Base-by-base conservation (phyloP, 2,329 filamentous ascomycete species). In the Aspergillus sp. region DNA sequence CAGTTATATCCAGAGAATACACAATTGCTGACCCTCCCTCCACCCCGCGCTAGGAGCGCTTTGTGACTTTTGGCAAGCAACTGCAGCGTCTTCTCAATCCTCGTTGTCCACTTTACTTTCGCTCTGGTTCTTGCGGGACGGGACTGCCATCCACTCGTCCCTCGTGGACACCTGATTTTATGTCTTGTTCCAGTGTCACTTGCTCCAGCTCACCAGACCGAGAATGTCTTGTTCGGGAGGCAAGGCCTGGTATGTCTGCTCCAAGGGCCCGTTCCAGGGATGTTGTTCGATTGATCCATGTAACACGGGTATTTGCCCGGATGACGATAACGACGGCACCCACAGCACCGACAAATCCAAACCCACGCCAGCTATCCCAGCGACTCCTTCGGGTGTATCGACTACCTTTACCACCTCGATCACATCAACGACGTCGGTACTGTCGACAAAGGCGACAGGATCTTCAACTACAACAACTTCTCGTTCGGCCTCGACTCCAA, bases 241-340 rank as follows among this genome's bases (percentile, higher is more conserved):
- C 26, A 62, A 64, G 39, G 60, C 51, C 51, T 74, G 62, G 62
- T 75, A 74, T 66, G 60, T 67, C 36, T 73, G 73, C 53, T 55
- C 56, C 3, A 57, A 39, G 46, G 68, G 67, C 0, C 31, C 53
- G 31, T 75, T 67, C 54, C 58, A 45, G 32, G 74, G 73, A 49
- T 76, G 74, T 55, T 76, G 74, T 51, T 71, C 71, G 10, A 63
- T 63, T 14, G 64, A 75, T 58, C 71, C 73, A 26, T 75, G 74
- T 57, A 62, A 58, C 11, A 57, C 57, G 32, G 72, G 71, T 1
- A 39, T 68, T 2, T 76, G 73, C 65, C 68, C 67, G 10, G 70
- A 71, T 36, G 60, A 66, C 31, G 51, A 58, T 16, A 49, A 18
- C 36, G 2, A 42, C 36, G 16, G 31, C 31, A 32, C 31, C 31